These are phyloP conservation scores for Thuja plicata DNA, from an alignment of 83 land plant genomes.

Conservation along the genomic window DNA sequence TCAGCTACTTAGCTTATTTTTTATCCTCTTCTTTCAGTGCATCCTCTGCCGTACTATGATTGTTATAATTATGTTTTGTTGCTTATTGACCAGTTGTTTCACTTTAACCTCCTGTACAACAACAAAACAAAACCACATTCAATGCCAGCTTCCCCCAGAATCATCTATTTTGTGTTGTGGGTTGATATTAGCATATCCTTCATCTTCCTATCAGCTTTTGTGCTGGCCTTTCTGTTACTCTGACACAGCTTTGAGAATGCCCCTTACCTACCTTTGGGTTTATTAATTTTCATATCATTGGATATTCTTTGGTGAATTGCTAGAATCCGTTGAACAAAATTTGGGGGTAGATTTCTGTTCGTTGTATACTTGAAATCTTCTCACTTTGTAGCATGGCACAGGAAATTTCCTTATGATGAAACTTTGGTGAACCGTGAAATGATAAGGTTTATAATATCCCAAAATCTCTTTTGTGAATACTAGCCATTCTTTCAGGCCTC, in stretches of 20 bases:
- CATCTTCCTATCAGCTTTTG: background rate
- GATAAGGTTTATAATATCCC: background rate
- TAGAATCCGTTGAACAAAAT: background rate
- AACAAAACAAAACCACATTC: background rate
- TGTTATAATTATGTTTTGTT: background rate
- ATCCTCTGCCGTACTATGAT: background rate
- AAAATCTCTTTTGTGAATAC: background rate
- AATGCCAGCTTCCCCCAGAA: background rate
- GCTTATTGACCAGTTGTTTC: background rate
- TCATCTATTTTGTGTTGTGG: background rate
- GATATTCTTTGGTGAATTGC: background rate
- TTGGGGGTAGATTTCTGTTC: background rate
- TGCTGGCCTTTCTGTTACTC: background rate
- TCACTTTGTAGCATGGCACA: background rate
- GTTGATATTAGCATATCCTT: background rate
- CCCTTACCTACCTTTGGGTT: background rate
- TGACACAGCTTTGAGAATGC: background rate
- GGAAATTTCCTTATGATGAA: background rate
- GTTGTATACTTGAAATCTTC: background rate
- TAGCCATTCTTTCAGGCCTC: background rate
- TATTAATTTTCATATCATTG: background rate
- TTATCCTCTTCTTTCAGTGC: background rate
- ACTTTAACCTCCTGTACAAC: background rate
- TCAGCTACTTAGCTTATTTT: no score
- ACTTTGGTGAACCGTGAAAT: slow-evolving; percentile 7